Evolutionary conservation across 768 basidiomycete species (phyloP).

Genomic region (Collybiopsis confluens): DNA sequence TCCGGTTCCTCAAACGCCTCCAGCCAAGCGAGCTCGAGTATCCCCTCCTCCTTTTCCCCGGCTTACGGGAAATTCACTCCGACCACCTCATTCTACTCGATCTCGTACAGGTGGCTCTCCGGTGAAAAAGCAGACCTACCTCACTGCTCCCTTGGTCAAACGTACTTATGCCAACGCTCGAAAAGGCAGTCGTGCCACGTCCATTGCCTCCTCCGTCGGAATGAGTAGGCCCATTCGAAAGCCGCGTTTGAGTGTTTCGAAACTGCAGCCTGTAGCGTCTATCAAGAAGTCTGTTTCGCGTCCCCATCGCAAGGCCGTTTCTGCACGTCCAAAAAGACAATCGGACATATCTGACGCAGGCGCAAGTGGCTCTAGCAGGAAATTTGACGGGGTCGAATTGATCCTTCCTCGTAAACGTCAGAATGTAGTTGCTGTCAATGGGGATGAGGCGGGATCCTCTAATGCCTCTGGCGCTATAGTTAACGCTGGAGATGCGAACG

Average conservation of each 20-base stretch:
- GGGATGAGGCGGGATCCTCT: neutral
- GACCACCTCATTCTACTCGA: neutral
- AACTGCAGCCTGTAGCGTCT: neutral
- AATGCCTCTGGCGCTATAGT: neutral
- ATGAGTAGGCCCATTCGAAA: neutral
- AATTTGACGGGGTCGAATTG: conserved; percentile 3
- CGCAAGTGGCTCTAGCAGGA: neutral
- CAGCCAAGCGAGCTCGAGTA: neutral
- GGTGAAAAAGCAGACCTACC: neutral
- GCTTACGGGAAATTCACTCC: neutral
- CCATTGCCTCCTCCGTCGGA: no score
- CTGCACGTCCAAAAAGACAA: neutral
- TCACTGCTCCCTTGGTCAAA: neutral
- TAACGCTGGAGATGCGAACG: neutral
- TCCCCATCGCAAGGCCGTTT: neutral
- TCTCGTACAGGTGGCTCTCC: neutral
- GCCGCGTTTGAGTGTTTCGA: conserved; percentile 1
- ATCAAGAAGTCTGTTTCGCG: neutral
- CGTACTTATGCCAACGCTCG: neutral
- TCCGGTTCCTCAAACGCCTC: neutral
- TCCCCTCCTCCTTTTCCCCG: neutral
- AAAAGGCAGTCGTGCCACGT: neutral
- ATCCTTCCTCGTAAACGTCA: neutral
- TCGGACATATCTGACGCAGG: neutral
- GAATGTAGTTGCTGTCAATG: no score